A percentile compares a stretch with the other conserved stretches of the same genome.
These are phyloP conservation scores for Metarhizium humberi DNA, from an alignment of 2,329 filamentous ascomycete genomes.

Conservation along the genomic window DNA sequence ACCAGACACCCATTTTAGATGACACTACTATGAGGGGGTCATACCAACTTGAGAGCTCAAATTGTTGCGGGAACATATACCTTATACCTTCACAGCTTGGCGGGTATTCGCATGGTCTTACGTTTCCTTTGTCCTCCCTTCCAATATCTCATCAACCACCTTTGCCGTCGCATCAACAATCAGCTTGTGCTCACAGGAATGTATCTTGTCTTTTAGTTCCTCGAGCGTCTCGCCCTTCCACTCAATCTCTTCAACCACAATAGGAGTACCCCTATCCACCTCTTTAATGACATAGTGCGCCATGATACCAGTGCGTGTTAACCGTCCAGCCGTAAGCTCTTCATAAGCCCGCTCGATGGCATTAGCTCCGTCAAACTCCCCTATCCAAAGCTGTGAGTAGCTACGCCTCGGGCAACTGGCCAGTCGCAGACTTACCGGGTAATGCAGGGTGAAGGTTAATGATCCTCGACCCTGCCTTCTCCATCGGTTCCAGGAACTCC, in stretches of 20 bases:
- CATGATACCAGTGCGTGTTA: constrained; percentile 77
- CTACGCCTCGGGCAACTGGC: not conserved
- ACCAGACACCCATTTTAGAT: too few species aligned
- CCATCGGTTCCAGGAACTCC: constrained; percentile 60
- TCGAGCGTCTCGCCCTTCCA: constrained; percentile 55
- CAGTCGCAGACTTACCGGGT: constrained; percentile 29
- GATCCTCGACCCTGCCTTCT: constrained; percentile 51
- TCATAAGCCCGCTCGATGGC: constrained; percentile 73
- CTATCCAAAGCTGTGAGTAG: constrained; percentile 24
- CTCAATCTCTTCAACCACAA: constrained; percentile 40
- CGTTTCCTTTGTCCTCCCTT: not conserved
- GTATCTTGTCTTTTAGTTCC: constrained; percentile 62
- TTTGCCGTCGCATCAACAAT: constrained; percentile 65
- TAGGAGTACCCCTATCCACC: constrained; percentile 71
- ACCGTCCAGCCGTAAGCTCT: constrained; percentile 55
- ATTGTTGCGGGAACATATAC: not conserved
- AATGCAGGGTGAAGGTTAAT: constrained; percentile 80
- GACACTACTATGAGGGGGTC: too few species aligned
- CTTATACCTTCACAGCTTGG: not conserved
- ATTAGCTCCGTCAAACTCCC: constrained; percentile 65
- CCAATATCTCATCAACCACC: constrained; percentile 31
- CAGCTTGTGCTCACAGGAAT: constrained; percentile 64
- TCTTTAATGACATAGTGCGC: constrained; percentile 74
- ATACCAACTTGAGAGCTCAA: not conserved
- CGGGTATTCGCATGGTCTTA: not conserved